phyloP scores from a whole-genome alignment of 768 basidiomycete genomes.

The Leccinum sublutescens region DNA sequence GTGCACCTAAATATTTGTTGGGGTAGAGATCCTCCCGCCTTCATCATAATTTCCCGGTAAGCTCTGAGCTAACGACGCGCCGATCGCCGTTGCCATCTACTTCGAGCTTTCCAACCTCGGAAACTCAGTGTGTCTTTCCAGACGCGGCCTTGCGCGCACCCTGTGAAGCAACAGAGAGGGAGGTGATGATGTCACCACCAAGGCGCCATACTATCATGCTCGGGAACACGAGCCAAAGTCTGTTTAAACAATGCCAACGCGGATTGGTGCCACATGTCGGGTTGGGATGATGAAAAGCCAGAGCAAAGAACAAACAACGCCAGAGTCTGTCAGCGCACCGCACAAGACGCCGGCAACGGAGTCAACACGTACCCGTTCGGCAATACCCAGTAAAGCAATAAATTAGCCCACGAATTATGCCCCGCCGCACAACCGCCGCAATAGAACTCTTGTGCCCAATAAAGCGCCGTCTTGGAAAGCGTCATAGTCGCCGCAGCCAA shows the following conservation, averaged over 20 bases:
- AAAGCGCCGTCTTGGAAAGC: conserved; percentile 81
- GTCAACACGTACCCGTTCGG: conserved; percentile 67
- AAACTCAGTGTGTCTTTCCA: conserved; percentile 30
- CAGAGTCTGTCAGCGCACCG: conserved; percentile 5
- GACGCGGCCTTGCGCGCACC: conserved; percentile 27
- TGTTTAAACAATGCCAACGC: conserved; percentile 24
- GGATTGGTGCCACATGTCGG: not conserved
- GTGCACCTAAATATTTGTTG: not conserved
- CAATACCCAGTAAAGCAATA: conserved; percentile 65
- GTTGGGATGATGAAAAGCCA: not conserved
- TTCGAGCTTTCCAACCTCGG: not conserved
- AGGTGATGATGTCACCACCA: conserved; percentile 56
- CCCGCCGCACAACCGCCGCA: conserved; percentile 72
- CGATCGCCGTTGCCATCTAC: not conserved
- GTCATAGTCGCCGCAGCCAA: conserved; percentile 77
- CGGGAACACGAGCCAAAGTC: conserved; percentile 79
- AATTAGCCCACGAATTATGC: conserved; percentile 57
- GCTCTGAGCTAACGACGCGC: not conserved
- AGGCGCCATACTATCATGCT: conserved; percentile 55
- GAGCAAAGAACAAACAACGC: not conserved
- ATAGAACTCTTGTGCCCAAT: conserved; percentile 76
- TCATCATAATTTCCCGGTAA: not conserved
- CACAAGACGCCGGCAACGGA: not conserved
- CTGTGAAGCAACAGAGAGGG: conserved; percentile 37
- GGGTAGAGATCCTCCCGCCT: not conserved